Evolutionary conservation across 2,329 filamentous ascomycete species (phyloP).

Genomic region (Arthrobotrys iridis): DNA sequence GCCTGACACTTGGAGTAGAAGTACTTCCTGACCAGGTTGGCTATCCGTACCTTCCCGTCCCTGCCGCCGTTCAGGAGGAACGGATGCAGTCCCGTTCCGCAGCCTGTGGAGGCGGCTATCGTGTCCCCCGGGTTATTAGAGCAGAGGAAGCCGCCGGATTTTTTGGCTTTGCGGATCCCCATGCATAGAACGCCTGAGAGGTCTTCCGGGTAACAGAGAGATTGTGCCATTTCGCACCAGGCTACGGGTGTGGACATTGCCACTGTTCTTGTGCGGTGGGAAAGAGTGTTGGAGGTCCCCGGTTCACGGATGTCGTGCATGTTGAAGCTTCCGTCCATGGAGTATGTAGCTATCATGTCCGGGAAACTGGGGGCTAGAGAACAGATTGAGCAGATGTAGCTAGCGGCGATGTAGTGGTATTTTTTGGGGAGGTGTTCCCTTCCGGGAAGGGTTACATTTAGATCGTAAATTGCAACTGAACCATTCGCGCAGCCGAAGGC

Average conservation of each 20-base stretch:
- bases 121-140: slow-evolving; percentile 51
- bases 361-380: slow-evolving; percentile 66
- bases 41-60: slow-evolving; percentile 63
- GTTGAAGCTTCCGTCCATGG: slow-evolving; percentile 64
- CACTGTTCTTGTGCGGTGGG: slow-evolving; percentile 44
- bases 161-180: slow-evolving; percentile 47
- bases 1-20: slow-evolving; percentile 62
- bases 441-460: slow-evolving; percentile 44
- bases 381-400: slow-evolving; percentile 64
- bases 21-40: slow-evolving; percentile 63
- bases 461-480: slow-evolving; percentile 64
- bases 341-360: slow-evolving; percentile 63
- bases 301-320: slow-evolving; percentile 65
- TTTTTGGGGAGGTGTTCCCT: slow-evolving; percentile 61
- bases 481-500: slow-evolving; percentile 65
- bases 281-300: slow-evolving; percentile 60
- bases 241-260: slow-evolving; percentile 46
- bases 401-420: slow-evolving; percentile 62
- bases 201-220: slow-evolving; percentile 55
- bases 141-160: slow-evolving; percentile 48
- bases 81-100: slow-evolving; percentile 63
- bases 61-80: slow-evolving; percentile 63
- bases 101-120: slow-evolving; percentile 60
- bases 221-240: slow-evolving; percentile 52
- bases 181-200: slow-evolving; percentile 60